A percentile compares a stretch with the other conserved stretches of the same genome.
phyloP scores from a whole-genome alignment of 495 filamentous ascomycete species.

The Penicillium samsonianum region DNA sequence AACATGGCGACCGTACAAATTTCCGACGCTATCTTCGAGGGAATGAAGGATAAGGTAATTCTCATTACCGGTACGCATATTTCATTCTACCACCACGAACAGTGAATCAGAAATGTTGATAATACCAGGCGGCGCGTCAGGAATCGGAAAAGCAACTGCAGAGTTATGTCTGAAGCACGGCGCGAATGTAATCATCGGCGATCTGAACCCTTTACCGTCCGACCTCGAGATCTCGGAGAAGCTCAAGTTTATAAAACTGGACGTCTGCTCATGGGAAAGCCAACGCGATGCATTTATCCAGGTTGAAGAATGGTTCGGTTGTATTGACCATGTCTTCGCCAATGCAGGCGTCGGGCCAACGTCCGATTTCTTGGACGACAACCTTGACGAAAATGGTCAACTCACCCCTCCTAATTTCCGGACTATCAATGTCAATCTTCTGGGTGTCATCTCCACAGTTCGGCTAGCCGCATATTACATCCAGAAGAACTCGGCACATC shows the following conservation, averaged over 20 bases:
- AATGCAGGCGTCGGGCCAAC: constrained; percentile 49
- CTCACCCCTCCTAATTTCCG: constrained; percentile 41
- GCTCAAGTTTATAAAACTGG: constrained; percentile 34
- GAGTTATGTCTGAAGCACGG: constrained; percentile 47
- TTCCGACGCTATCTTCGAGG: constrained; percentile 12
- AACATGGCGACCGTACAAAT: constrained; percentile 19
- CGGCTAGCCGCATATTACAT: constrained; percentile 42
- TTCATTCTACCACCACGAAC: neutral
- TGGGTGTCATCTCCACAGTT: constrained; percentile 43
- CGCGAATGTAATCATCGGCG: constrained; percentile 46
- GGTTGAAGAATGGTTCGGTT: constrained; percentile 38
- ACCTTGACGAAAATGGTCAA: constrained; percentile 41
- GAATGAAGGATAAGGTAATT: constrained; percentile 46
- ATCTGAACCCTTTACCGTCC: constrained; percentile 34
- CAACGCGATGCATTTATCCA: constrained; percentile 42
- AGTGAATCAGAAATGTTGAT: neutral
- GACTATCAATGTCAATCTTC: constrained; percentile 47
- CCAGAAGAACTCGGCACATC: constrained; percentile 23
- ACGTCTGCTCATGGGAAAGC: constrained; percentile 47
- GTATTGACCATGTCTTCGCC: constrained; percentile 53
- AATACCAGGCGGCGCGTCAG: constrained; percentile 47
- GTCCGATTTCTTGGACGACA: constrained; percentile 41
- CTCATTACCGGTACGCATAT: constrained; percentile 48
- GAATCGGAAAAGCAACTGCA: constrained; percentile 51
- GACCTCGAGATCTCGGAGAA: constrained; percentile 22